Evolutionary conservation across 1,284 basidiomycete genomes (phyloP), one percentile per base, ranked within the genome.

Genomic region (Rhizoctonia solani): DNA sequence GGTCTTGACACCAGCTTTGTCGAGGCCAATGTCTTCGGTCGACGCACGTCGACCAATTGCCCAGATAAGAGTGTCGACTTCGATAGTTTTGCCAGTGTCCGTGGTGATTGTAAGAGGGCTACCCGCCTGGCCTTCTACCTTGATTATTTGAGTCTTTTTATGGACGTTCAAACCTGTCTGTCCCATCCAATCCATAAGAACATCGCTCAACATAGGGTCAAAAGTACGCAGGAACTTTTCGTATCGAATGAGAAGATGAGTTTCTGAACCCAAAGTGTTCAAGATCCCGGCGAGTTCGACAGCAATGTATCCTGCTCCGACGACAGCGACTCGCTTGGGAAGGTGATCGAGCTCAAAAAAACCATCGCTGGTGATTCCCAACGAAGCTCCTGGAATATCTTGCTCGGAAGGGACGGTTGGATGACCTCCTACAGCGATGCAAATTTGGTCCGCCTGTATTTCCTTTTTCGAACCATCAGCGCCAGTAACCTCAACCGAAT

Each of bases 251-350:
- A 98, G 77, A 70, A 98, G 79, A 76, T 98, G 94, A 21, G 95
- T 96, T 78, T 98, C 93, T 47, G 87, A 84, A 25, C 93, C 93
- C 56, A 95, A 85, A 4, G 90, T 83, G 77, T 95, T 87, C 78
- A 97, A 86, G 68, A 97, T 86, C 27, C 94, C 94, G 3, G 93
- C 92, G 50, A 95, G 85, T 77, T 99, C 96, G 71, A 98, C 92
- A 23, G 94, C 93, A 73, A 99, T 99, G 79, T 99, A 99, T 3
- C 96, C 96, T 19, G 96, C 96, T 55, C 96, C 96, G 42, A 98
- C 88, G 68, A 99, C 90, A 1, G 89, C 95, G 32, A 97, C 95
- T 67, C 94, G 87, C 78, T 90, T 93, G 13, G 96, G 96, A 78
- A 97, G 93, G 69, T 90, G 83, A 73, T 87, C 85, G 52, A 99